Percentiles rank a stretch among this genome's conserved stretches.
Conservation (phyloP, 1,284 basidiomycete species). For the Macrocystidia cucumis region DNA sequence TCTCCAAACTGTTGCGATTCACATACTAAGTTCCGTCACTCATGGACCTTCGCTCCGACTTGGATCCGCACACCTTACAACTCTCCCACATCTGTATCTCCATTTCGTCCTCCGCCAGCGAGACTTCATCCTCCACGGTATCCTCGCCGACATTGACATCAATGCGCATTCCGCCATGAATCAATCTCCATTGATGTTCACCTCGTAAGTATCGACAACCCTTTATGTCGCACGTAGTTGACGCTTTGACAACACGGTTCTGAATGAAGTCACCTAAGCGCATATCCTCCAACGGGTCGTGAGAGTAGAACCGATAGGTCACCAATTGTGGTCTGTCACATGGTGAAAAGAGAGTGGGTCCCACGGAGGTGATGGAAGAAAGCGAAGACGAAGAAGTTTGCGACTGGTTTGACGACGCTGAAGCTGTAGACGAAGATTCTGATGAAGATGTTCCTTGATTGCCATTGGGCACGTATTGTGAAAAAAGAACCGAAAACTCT, state of each 20-base stretch:
- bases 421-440: no score
- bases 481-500: slow-evolving; percentile 45
- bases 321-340: slow-evolving; percentile 37
- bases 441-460: no score
- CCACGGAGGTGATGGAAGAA: slow-evolving; percentile 3
- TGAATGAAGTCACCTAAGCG: slow-evolving; percentile 35
- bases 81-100: slow-evolving; percentile 44
- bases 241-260: slow-evolving; percentile 22
- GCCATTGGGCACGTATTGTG: slow-evolving; percentile 33
- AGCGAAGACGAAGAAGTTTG: slow-evolving; percentile 6
- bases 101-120: slow-evolving; percentile 12
- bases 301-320: slow-evolving; percentile 41
- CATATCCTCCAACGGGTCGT: slow-evolving; percentile 22
- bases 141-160: slow-evolving; percentile 16
- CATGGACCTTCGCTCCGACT: slow-evolving; percentile 31
- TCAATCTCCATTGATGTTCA: slow-evolving; percentile 42
- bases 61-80: slow-evolving; percentile 43
- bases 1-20: background rate
- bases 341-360: slow-evolving; percentile 12
- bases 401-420: slow-evolving; percentile 2
- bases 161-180: slow-evolving; percentile 43
- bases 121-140: slow-evolving; percentile 9
- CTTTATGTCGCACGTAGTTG: slow-evolving; percentile 28
- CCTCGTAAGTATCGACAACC: slow-evolving; percentile 33
- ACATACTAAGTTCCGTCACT: slow-evolving; percentile 52